Evolutionary conservation across 345 rosid genomes (phyloP).

Genomic region (Mangifera indica): DNA sequence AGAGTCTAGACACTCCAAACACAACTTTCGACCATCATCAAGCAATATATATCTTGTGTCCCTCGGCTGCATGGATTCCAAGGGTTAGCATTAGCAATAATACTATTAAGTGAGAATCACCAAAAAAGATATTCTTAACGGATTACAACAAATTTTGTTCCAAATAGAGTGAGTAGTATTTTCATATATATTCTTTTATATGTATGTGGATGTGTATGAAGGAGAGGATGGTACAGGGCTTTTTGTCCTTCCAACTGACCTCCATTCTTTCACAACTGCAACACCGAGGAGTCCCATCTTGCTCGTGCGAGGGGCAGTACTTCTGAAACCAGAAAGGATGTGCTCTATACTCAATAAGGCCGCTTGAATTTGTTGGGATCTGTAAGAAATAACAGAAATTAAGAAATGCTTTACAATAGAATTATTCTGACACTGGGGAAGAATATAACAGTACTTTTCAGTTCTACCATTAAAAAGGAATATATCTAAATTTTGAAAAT

Average conservation of each 20-base stretch:
- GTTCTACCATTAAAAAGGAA: neutral
- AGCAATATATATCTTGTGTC: slow-evolving; percentile 62
- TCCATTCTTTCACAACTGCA: slow-evolving; percentile 84
- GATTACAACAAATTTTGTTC: neutral
- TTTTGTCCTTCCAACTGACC: slow-evolving; percentile 44
- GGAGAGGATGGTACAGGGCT: neutral
- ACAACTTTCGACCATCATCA: slow-evolving; percentile 73
- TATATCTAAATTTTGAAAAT: neutral
- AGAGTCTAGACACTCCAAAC: slow-evolving; percentile 88
- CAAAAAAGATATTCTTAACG: neutral
- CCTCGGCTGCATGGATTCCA: slow-evolving; percentile 47
- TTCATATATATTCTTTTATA: slow-evolving; percentile 7
- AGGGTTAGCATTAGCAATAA: slow-evolving; percentile 14
- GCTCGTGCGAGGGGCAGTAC: slow-evolving; percentile 94
- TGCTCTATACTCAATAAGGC: slow-evolving; percentile 69
- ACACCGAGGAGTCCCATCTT: slow-evolving; percentile 74
- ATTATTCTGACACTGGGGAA: slow-evolving; percentile 1
- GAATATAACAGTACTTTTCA: neutral
- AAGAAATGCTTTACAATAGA: neutral
- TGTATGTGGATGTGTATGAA: neutral
- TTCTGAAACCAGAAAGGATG: slow-evolving; percentile 87
- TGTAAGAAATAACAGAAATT: slow-evolving; percentile 20
- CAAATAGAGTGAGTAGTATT: neutral
- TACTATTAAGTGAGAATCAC: slow-evolving; percentile 4
- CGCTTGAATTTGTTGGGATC: slow-evolving; percentile 72